Evolutionary conservation across 148 eudicot species (phyloP).

Genomic region (Arbutus unedo): DNA sequence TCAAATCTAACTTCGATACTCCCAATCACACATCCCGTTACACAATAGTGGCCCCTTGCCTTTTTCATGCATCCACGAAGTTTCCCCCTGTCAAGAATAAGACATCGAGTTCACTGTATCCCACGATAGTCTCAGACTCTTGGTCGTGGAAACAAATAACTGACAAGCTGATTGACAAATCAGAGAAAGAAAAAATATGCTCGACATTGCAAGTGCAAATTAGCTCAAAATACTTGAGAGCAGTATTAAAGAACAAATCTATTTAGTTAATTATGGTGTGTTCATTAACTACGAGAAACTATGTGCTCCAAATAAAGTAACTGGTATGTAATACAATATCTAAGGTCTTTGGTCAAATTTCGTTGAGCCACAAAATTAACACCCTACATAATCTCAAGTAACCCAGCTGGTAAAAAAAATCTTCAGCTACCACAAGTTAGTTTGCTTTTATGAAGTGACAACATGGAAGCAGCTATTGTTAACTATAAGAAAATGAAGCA

Average conservation of each 20-base stretch:
- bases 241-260: not conserved
- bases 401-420: not conserved
- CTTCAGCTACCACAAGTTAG: not conserved
- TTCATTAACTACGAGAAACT: not conserved
- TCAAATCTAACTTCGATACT: too few relatives aligned
- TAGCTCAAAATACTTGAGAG: not conserved
- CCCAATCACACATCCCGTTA: too few relatives aligned
- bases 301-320: not conserved
- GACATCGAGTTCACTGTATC: too few relatives aligned
- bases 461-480: not conserved
- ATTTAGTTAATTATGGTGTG: too few relatives aligned
- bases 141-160: too few relatives aligned
- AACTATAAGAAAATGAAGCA: not conserved
- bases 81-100: too few relatives aligned
- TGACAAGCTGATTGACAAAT: too few relatives aligned
- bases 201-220: too few relatives aligned
- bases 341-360: not conserved
- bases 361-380: not conserved
- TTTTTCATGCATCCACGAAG: too few relatives aligned
- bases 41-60: too few relatives aligned
- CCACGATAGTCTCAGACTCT: too few relatives aligned
- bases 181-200: too few relatives aligned
- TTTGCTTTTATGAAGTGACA: not conserved
- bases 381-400: not conserved
- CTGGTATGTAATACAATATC: not conserved